Percentiles rank a stretch among this genome's conserved stretches.
Conservation (phyloP, 768 basidiomycete genomes). For the Termitomyces sp. region DNA sequence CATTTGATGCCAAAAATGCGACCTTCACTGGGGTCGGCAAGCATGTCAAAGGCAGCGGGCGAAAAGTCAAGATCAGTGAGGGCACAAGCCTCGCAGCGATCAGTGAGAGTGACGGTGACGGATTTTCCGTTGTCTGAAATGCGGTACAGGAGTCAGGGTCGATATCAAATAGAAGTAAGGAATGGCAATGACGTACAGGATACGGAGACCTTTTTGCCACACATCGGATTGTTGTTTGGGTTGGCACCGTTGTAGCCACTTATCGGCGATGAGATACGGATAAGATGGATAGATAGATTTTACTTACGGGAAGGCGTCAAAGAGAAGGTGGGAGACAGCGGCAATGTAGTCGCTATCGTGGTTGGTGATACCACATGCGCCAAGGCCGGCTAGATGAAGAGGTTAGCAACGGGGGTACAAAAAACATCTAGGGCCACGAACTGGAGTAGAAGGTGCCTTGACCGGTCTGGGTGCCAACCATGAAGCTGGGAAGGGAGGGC, state of each 20-base stretch:
- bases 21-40: slow-evolving; percentile 44
- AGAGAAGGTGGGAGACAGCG: slow-evolving; percentile 54
- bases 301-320: slow-evolving; percentile 59
- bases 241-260: slow-evolving; percentile 57
- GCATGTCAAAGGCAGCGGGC: slow-evolving; percentile 46
- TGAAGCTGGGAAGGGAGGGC: slow-evolving; percentile 37
- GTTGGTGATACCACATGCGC: slow-evolving; percentile 62
- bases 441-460: slow-evolving; percentile 55
- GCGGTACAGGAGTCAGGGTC: not conserved
- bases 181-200: slow-evolving; percentile 41
- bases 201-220: slow-evolving; percentile 42
- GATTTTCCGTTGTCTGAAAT: slow-evolving; percentile 47
- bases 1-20: slow-evolving; percentile 50
- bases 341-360: slow-evolving; percentile 47
- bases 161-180: not conserved
- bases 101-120: slow-evolving; percentile 48
- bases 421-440: slow-evolving; percentile 18
- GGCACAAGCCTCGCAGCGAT: slow-evolving; percentile 60
- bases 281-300: not conserved
- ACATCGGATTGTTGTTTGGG: slow-evolving; percentile 77
- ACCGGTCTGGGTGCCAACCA: slow-evolving; percentile 48
- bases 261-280: slow-evolving; percentile 1
- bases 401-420: not conserved
- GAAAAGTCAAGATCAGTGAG: slow-evolving; percentile 60
- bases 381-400: slow-evolving; percentile 46